Evolutionary conservation across 495 filamentous ascomycete genomes (phyloP).

Genomic region (Aspergillus leporis): DNA sequence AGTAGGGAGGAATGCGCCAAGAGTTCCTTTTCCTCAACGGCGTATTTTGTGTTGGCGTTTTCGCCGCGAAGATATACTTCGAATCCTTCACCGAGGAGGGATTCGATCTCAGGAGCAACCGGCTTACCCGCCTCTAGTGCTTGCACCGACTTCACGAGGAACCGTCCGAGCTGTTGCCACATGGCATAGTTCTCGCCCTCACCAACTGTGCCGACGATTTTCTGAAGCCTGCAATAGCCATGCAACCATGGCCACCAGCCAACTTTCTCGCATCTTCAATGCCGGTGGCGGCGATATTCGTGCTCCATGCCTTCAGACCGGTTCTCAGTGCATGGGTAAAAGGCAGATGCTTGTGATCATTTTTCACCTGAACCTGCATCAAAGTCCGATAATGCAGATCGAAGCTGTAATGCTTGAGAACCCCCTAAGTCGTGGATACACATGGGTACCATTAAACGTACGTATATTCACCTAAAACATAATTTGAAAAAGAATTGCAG

Average conservation of each 20-base stretch:
- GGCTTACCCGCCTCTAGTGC: neutral
- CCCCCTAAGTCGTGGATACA: no score
- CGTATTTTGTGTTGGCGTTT: no score
- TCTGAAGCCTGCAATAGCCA: neutral
- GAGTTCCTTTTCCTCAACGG: no score
- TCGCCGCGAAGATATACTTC: no score
- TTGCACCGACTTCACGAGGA: neutral
- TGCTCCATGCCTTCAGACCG: neutral
- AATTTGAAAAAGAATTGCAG: no score
- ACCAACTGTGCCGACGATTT: neutral
- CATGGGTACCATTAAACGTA: no score
- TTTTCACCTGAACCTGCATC: neutral
- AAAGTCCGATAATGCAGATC: neutral
- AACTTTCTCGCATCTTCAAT: neutral
- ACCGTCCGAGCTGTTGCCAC: neutral
- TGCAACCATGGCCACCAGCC: neutral
- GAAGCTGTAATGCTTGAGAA: no score
- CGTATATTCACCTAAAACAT: no score
- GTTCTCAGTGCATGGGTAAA: neutral
- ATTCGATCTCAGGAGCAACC: no score
- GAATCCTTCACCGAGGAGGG: no score
- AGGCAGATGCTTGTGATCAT: neutral
- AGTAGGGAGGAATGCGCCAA: no score
- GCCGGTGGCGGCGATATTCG: neutral
- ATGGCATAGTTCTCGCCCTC: neutral